phyloP scores from a whole-genome alignment of 129 eudicot genomes.

The Mikania micrantha region DNA sequence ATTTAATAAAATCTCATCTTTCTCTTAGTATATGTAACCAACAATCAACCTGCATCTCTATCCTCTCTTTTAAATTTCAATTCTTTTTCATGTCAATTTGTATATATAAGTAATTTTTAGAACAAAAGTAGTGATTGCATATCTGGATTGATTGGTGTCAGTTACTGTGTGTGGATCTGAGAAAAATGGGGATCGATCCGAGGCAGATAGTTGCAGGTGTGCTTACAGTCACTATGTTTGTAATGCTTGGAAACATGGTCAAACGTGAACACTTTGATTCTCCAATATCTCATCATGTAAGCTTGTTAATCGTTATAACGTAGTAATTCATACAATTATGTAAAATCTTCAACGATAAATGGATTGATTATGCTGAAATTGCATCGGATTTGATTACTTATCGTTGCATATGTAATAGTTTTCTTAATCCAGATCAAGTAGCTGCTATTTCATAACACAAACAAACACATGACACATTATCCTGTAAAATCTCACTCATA shows the following conservation, averaged over 20 bases:
- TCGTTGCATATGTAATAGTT: background rate
- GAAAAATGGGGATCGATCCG: conserved; percentile 62
- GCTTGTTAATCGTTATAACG: background rate
- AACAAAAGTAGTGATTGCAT: background rate
- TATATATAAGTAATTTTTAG: background rate
- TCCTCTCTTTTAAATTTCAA: background rate
- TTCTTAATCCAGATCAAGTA: background rate
- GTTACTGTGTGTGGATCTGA: conserved; percentile 34
- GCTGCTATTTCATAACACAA: background rate
- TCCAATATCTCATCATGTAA: conserved; percentile 41
- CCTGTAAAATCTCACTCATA: too few species aligned
- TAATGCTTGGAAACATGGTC: conserved; percentile 94
- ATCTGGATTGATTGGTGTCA: background rate
- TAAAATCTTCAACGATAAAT: background rate
- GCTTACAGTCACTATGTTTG: conserved; percentile 85
- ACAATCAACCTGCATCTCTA: conserved; percentile 1
- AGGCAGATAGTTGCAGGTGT: conserved; percentile 85
- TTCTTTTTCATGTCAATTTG: background rate
- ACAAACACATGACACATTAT: too few species aligned
- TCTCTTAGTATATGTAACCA: background rate
- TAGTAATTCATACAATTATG: background rate
- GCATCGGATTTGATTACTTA: background rate
- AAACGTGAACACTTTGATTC: conserved; percentile 83
- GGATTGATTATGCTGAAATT: background rate
- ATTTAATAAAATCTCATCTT: conserved; percentile 1